Evolutionary conservation across 257 asterid species (phyloP), one percentile per base, ranked within the genome.

Genomic region (Petrea volubilis): DNA sequence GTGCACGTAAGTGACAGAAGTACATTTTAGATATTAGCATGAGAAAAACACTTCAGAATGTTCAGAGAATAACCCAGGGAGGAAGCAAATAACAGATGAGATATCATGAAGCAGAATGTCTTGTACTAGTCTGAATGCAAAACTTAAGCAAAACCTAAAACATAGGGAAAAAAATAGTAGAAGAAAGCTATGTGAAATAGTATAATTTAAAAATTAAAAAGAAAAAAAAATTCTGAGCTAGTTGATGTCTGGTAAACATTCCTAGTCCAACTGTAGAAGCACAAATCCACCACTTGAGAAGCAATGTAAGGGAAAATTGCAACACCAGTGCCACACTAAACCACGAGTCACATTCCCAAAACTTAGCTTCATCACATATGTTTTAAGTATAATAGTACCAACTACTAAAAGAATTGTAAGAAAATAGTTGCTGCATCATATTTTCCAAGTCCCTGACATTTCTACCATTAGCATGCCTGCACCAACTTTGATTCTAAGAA

Each of bases 1-100:
- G 43, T 20, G 75, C 27, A 15, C 13, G 6, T 77, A 29, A 81
- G 81, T 47, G 34, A 55, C 44, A 31, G 41, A 73, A n/a, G 4
- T 46, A 61, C 52, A 63, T 46, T 4, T 60, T 21, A 14, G 27
- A 44, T 47, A 17, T 47, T 21, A 67, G 5, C 2, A 44, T 12
- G 18, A 56, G 7, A 56, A 0, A 56, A 63, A 4, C 6, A n/a
- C 3, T 21, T 23, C 15, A 15, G 21, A 5, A 4, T 5, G 3
- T 15, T 21, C 67, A n/a, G 21, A 9, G 46, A 8, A 33, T n/a
- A 38, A 38, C 49, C 25, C 63, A 3, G 4, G 60, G 58, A 8
- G 20, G 18, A 31, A 18, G 36, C 60, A 41, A 15, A 6, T 31
- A 4, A 27, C 2, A 15, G 2, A 40, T 13, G 38, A 14, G 27